Base-by-base conservation (phyloP, 768 basidiomycete species). In the Russula olivacea region DNA sequence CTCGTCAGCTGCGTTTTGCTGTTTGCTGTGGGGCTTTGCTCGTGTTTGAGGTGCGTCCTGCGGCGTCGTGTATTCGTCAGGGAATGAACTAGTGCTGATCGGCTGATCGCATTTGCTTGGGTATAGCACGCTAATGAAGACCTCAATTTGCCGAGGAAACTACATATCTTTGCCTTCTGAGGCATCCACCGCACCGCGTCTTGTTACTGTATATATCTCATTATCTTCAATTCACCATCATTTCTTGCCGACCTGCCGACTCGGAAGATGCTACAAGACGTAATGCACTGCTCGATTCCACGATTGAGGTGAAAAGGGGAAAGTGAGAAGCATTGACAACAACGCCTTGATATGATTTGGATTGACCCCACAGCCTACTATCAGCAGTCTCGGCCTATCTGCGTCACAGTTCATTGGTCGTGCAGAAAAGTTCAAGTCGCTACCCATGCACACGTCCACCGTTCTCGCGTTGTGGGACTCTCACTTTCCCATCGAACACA, bases 141-240 rank as follows among this genome's bases (percentile, higher is more conserved):
- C 48, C 32, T 11, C 4, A 38, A 28, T 2, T n/a, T 14, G 25
- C 23, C 23, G 34, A 49, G 23, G 57, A 58, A 38, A 14, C 23
- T 58, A n/a, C 57, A 58, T 49, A 58, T 58, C 23, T 23, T 58
- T 17, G 57, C 57, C 5, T 58, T 58, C 23, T 58, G 45, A 58
- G 1, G 17, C 21, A 25, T 10, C 30, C 25, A 14, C 7, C 30
- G 14, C 23, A 49, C 7, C 25, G 2, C 15, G 14, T 49, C 14
- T 25, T 17, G 7, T 28, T 49, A 28, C 15, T 28, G 14, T 28
- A 49, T 25, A 49, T 49, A 15, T 7, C 23, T 23, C 21, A 45
- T 25, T 25, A 4, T 14, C 19, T 9, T 4, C 10, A 14, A 17
- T 25, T 10, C 15, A 11, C 10, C 30, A 19, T 41, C 19, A 10